These are phyloP conservation scores for Sanguinoderma infundibulare DNA, from an alignment of 1,284 basidiomycete genomes.

Conservation along the genomic window DNA sequence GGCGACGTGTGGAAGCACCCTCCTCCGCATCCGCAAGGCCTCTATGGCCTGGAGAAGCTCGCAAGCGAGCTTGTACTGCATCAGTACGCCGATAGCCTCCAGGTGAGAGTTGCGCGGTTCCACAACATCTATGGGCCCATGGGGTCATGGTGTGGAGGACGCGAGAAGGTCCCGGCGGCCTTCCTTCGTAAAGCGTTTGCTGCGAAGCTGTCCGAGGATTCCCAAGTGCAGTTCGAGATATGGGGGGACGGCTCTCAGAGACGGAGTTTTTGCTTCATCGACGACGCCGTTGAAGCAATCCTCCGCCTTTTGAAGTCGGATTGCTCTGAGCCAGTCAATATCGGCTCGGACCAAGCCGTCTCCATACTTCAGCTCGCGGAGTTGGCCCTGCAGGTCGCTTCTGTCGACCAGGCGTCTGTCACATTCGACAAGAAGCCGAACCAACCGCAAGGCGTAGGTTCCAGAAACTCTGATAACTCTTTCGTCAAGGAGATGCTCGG, in stretches of 20 bases:
- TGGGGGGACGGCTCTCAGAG: constrained; percentile 61
- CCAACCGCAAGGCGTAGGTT: constrained; percentile 51
- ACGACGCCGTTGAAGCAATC: constrained; percentile 55
- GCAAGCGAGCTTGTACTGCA: constrained; percentile 50
- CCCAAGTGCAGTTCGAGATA: constrained; percentile 45
- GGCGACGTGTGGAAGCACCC: constrained; percentile 43
- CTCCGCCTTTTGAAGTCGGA: constrained; percentile 46
- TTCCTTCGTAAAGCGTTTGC: constrained; percentile 56
- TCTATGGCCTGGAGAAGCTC: constrained; percentile 65
- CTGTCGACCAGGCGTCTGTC: constrained; percentile 36
- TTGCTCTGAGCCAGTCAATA: constrained; percentile 46
- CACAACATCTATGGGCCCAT: constrained; percentile 64
- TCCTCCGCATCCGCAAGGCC: constrained; percentile 52
- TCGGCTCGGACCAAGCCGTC: constrained; percentile 54
- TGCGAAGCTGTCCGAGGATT: constrained; percentile 28
- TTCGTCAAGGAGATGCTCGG: constrained; percentile 37
- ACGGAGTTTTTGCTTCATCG: constrained; percentile 60
- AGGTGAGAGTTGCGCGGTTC: constrained; percentile 56
- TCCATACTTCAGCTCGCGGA: constrained; percentile 49
- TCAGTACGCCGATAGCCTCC: constrained; percentile 38
- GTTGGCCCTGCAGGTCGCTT: constrained; percentile 42
- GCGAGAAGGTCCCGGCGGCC: constrained; percentile 64
- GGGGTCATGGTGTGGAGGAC: constrained; percentile 55
- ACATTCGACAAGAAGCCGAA: constrained; percentile 33
- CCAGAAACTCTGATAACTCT: constrained; percentile 58